Evolutionary conservation across 257 asterid genomes (phyloP), one percentile per base, ranked within the genome.

Genomic region (Salvia hispanica): DNA sequence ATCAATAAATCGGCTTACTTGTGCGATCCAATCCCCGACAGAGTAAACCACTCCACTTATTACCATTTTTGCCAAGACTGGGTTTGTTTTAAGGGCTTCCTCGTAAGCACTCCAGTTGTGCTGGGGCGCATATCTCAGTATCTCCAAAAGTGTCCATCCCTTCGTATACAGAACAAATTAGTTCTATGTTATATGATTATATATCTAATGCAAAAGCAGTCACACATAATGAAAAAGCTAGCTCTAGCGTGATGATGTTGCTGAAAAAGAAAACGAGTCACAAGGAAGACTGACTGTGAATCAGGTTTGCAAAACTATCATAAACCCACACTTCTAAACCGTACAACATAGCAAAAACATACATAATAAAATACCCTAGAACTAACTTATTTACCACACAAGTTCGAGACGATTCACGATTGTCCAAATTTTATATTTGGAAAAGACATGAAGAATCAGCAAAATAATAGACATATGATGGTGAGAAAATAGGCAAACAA

Each of bases 21-120:
- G 95, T 66, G 97, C 96, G 59, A 88, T 88, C 97, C 97, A 88
- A 69, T 86, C 96, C 14, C 95, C 96, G 3, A 91, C 31, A 1
- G 96, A 83, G 56, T 91, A 91, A 59, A 91, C 96, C 13, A 88
- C 91, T 67, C 97, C 97, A 69, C 96, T 91, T 39, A 91, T 91
- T 18, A 85, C 80, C 96, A 88, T 91, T 74, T 91, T 91, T 9
- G 97, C 91, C 37, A 88, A 80, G 52, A 91, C 90, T 0, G 95
- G 97, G 66, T 91, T 91, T 12, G 85, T 70, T 76, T 78, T 88
- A 46, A 91, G 95, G 78, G 92, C 92, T 76, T 83, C 95, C 76
- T 91, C 96, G 25, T 91, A 88, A 16, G 97, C 97, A 74, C 56
- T 83, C 96, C 97, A 88, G 76, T 80, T 88, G 80, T 91, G 97